phyloP scores from a whole-genome alignment of 768 basidiomycete genomes.

The Xerocomus spinulosus region DNA sequence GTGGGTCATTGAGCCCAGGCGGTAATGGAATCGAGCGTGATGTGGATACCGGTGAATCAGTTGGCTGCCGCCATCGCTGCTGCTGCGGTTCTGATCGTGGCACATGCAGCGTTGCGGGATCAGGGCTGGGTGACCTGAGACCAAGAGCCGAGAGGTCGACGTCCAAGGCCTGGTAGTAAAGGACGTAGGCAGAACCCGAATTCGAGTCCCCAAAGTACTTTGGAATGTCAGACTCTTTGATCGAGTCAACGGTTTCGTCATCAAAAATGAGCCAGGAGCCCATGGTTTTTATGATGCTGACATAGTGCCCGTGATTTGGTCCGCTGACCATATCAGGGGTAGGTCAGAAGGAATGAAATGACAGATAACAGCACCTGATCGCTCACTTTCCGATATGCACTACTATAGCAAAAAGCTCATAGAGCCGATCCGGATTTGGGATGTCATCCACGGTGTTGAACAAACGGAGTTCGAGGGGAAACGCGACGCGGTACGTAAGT shows the following conservation, averaged over 20 bases:
- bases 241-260: conserved; percentile 85
- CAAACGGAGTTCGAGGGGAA: conserved; percentile 89
- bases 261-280: conserved; percentile 91
- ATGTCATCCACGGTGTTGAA: conserved; percentile 97
- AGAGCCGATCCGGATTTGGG: conserved; percentile 86
- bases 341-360: conserved; percentile 10
- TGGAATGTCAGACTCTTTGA: conserved; percentile 85
- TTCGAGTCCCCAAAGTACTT: conserved; percentile 92
- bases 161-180: conserved; percentile 95
- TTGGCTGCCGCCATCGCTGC: conserved; percentile 9
- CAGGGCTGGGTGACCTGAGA: conserved; percentile 38
- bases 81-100: conserved; percentile 11
- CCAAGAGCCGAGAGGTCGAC: conserved; percentile 73
- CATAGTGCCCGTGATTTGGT: conserved; percentile 98
- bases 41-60: conserved; percentile 24
- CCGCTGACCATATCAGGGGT: conserved; percentile 50
- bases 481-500: conserved; percentile 93
- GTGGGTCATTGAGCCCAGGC: conserved; percentile 32
- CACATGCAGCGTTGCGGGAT: conserved; percentile 16
- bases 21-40: conserved; percentile 28
- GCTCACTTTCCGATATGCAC: conserved; percentile 98
- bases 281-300: conserved; percentile 86
- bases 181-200: conserved; percentile 87
- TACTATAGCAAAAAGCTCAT: conserved; percentile 93
- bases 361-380: conserved; percentile 11